Conservation (phyloP, 2,329 filamentous ascomycete genomes). For the Fusarium nematophilum region DNA sequence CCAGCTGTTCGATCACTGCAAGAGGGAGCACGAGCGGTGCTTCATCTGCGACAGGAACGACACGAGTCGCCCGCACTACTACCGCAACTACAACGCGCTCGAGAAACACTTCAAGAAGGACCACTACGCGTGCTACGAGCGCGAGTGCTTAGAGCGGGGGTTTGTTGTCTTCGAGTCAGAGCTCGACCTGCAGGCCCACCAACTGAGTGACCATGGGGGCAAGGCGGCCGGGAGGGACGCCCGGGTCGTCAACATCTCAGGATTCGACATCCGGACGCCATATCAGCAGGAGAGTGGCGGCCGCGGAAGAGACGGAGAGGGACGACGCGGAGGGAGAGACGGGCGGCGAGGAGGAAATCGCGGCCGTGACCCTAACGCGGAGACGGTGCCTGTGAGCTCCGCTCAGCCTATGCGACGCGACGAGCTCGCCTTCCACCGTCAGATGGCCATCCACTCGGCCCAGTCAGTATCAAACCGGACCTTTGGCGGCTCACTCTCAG, state of each 20-base stretch:
- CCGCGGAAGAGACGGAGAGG: constrained; percentile 55
- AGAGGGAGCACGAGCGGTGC: constrained; percentile 93
- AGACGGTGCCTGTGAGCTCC: constrained; percentile 79
- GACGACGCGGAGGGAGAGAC: constrained; percentile 63
- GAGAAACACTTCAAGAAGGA: constrained; percentile 89
- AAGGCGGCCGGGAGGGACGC: constrained; percentile 88
- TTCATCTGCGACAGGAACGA: constrained; percentile 87
- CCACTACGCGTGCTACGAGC: constrained; percentile 86
- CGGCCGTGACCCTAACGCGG: constrained; percentile 88
- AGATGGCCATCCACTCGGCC: constrained; percentile 89
- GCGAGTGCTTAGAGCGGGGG: constrained; percentile 94
- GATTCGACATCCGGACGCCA: constrained; percentile 81
- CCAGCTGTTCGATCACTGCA: constrained; percentile 92
- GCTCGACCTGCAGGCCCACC: constrained; percentile 94
- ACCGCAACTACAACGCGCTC: constrained; percentile 85
- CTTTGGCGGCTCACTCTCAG: constrained; percentile 85
- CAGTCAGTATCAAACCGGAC: constrained; percentile 82
- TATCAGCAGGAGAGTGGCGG: constrained; percentile 71
- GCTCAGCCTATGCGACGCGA: constrained; percentile 85
- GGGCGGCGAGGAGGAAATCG: constrained; percentile 64
- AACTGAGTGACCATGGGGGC: constrained; percentile 85
- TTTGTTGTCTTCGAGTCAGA: constrained; percentile 97
- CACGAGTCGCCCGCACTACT: constrained; percentile 86
- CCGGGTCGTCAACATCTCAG: constrained; percentile 85
- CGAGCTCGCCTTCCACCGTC: constrained; percentile 90